Percentiles rank a stretch among this genome's conserved stretches.
Conservation (phyloP, 1,284 basidiomycete genomes). For the Crepidotus sp. region DNA sequence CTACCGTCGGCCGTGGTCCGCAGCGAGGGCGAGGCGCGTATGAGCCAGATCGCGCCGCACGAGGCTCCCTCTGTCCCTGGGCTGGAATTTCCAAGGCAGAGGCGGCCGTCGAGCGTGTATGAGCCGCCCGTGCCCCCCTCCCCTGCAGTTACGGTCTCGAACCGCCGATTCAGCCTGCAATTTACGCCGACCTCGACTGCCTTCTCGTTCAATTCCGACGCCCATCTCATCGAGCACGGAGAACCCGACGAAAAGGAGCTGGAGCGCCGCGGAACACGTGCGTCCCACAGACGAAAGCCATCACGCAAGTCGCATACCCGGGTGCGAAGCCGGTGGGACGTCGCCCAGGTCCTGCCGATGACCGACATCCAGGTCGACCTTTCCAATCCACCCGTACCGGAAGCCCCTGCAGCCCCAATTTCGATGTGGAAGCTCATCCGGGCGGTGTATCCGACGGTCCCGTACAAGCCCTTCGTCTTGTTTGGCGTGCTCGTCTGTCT, state of each 20-base stretch:
- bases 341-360: constrained; percentile 23
- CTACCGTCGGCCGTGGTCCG: constrained; percentile 24
- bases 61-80: constrained; percentile 6
- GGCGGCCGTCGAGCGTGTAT: constrained; percentile 20
- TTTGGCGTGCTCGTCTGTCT: constrained; percentile 62
- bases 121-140: constrained; percentile 19
- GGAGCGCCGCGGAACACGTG: constrained; percentile 23
- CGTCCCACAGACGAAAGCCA: constrained; percentile 19
- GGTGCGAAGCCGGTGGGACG: constrained; percentile 25
- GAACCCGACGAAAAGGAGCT: constrained; percentile 35
- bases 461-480: constrained; percentile 62
- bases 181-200: constrained; percentile 49
- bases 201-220: constrained; percentile 26
- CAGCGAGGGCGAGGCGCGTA: constrained; percentile 8
- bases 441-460: constrained; percentile 65
- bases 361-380: constrained; percentile 29
- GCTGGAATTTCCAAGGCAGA: constrained; percentile 15
- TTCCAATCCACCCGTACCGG: constrained; percentile 16
- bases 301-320: constrained; percentile 22
- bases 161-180: constrained; percentile 47
- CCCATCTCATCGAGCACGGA: constrained; percentile 23
- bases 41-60: background rate
- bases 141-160: constrained; percentile 19
- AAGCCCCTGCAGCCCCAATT: constrained; percentile 18
- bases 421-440: constrained; percentile 45